Evolutionary conservation across 2,329 filamentous ascomycete genomes (phyloP), one percentile per base, ranked within the genome.

Genomic region (Ceratocystis ficicola): DNA sequence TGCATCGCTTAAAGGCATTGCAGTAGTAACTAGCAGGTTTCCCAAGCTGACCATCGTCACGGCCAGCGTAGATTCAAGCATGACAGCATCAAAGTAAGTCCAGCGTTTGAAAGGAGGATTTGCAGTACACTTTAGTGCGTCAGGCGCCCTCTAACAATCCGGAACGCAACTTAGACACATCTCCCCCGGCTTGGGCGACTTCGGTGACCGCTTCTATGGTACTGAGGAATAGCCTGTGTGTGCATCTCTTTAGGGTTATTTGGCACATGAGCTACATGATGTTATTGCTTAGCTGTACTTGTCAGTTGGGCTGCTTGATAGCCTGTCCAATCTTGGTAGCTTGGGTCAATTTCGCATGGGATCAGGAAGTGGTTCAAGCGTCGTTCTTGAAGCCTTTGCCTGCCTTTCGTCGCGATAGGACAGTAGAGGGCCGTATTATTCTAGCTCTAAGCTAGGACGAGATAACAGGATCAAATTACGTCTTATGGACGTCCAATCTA

Each of bases 121-220:
- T 46, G 15, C 6, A 30, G n/a, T n/a, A 22, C 5, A 30, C 3
- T 50, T 8, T n/a, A 22, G 6, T 50, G 60, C 17, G 8, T 5
- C 20, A 63, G 22, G 5, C 17, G 10, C 46, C 7, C 7, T 17
- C 44, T 65, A 50, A 61, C 50, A 50, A 25, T 32, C 62, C 25
- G n/a, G 3, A 36, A 36, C 32, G 30, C 7, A 17, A 25, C 2
- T 4, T 25, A 75, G 73, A 55, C 73, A 74, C 66, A 75, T 76
- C 65, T 70, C 70, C 17, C 74, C 74, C 44, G 74, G 74, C 1
- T 62, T 76, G 55, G 74, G 74, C 15, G 74, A 76, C 61, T 76
- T 76, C 66, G 74, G 74, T 5, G 74, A 76, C 62, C 69, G 74
- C 5, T 75, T 72, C 62, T 73, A 73, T 65, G 67, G 65, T 8